Evolutionary conservation across 1,284 basidiomycete species (phyloP).

Genomic region (Jaminaea rosea): DNA sequence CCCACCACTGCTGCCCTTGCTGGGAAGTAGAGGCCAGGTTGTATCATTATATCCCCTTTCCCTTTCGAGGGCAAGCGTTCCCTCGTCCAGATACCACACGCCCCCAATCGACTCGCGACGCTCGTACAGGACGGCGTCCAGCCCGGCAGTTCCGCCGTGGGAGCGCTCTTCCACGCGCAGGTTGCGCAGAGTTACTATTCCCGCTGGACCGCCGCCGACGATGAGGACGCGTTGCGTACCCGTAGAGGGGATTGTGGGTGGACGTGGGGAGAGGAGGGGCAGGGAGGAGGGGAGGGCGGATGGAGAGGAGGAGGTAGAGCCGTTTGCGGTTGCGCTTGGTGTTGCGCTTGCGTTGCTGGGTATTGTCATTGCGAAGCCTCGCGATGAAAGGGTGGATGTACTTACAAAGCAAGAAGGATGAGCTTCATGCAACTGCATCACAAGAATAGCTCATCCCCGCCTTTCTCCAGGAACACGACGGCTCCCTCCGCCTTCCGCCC

Average conservation of each 20-base stretch:
- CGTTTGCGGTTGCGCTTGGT: too few relatives aligned
- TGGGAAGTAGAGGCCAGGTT: conserved; percentile 2
- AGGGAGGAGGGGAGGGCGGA: too few relatives aligned
- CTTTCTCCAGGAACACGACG: too few relatives aligned
- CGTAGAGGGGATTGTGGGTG: not conserved
- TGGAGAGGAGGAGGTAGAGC: too few relatives aligned
- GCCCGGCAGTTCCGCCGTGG: not conserved
- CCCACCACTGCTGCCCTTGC: not conserved
- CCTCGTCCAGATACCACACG: conserved; percentile 20
- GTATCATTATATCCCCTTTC: conserved; percentile 3
- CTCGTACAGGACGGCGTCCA: conserved; percentile 23
- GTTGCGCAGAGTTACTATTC: conserved; percentile 31
- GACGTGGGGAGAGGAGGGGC: not conserved
- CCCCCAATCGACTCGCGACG: conserved; percentile 31
- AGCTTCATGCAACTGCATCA: too few relatives aligned
- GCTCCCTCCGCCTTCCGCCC: too few relatives aligned
- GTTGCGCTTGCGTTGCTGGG: too few relatives aligned
- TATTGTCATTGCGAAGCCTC: too few relatives aligned
- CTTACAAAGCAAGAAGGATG: too few relatives aligned
- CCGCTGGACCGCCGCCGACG: conserved; percentile 35
- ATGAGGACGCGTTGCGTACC: conserved; percentile 14
- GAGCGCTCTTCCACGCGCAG: conserved; percentile 10
- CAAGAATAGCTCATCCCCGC: too few relatives aligned
- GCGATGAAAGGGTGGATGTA: too few relatives aligned
- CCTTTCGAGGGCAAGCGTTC: conserved; percentile 5